Conservation (phyloP, 768 basidiomycete genomes). For the Agaricus blazei region DNA sequence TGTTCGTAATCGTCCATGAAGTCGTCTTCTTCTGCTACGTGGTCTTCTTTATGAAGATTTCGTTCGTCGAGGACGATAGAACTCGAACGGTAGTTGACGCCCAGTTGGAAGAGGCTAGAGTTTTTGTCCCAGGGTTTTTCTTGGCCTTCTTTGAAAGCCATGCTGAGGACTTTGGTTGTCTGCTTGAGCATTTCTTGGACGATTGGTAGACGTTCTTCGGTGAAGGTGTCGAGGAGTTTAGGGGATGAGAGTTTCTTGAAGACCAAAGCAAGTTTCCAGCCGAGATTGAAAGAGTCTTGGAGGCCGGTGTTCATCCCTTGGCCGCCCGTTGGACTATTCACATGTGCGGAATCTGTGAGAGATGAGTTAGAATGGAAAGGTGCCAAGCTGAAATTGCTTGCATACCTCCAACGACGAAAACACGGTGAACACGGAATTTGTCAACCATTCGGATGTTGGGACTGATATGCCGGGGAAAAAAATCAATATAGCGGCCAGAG, state of each 20-base stretch:
- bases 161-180: conserved; percentile 16
- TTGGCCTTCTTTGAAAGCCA: conserved; percentile 9
- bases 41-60: conserved; percentile 12
- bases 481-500: not conserved
- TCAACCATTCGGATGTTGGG: conserved; percentile 42
- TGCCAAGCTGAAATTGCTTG: not conserved
- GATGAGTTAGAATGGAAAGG: not conserved
- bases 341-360: conserved; percentile 36
- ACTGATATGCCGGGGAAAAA: conserved; percentile 16
- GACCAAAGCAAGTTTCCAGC: conserved; percentile 33
- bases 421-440: conserved; percentile 32
- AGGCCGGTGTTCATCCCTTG: conserved; percentile 28
- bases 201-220: conserved; percentile 30
- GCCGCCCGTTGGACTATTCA: conserved; percentile 30
- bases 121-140: conserved; percentile 9
- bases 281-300: conserved; percentile 31
- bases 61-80: conserved; percentile 39
- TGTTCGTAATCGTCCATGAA: conserved; percentile 13
- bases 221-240: conserved; percentile 26
- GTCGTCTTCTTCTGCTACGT: conserved; percentile 11
- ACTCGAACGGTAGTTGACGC: conserved; percentile 51
- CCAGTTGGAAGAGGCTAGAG: conserved; percentile 32
- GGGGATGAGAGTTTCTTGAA: conserved; percentile 21
- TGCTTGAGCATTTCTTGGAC: conserved; percentile 30
- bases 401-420: conserved; percentile 40